A percentile compares a stretch with the other conserved stretches of the same genome.
Conservation (phyloP, 495 filamentous ascomycete species). For the Penicillium roqueforti region DNA sequence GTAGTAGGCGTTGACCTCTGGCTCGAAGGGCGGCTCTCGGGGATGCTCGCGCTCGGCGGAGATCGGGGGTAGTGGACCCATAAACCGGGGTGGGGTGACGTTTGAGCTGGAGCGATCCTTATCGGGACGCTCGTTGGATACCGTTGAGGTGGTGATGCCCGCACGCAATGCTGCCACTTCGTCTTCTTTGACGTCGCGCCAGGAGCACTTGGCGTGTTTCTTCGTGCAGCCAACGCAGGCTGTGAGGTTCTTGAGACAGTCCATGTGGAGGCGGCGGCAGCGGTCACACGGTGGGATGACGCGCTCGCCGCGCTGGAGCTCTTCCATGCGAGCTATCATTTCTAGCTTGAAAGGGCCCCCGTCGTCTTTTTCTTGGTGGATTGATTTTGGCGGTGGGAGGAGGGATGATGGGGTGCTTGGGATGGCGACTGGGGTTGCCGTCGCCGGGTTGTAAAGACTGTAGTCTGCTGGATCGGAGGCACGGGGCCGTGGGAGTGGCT, state of each 20-base stretch:
- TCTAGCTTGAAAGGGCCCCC: constrained; percentile 59
- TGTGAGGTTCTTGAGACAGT: constrained; percentile 79
- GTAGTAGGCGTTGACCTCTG: constrained; percentile 6
- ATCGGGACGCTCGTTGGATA: constrained; percentile 21
- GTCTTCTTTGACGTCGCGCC: constrained; percentile 69
- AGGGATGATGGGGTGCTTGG: constrained; percentile 49
- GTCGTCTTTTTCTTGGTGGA: constrained; percentile 52
- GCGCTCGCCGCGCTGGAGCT: constrained; percentile 63
- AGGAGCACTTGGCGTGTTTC: constrained; percentile 82
- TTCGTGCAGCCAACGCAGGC: constrained; percentile 84
- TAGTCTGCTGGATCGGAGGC: constrained; percentile 39
- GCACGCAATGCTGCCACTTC: constrained; percentile 36
- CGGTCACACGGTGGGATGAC: constrained; percentile 79
- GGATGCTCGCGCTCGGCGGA: constrained; percentile 19
- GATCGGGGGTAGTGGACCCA: constrained; percentile 11
- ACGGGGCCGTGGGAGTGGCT: constrained; percentile 32
- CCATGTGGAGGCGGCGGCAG: constrained; percentile 72
- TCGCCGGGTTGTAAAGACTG: constrained; percentile 32
- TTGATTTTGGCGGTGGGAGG: constrained; percentile 47
- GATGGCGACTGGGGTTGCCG: constrained; percentile 46
- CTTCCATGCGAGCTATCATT: constrained; percentile 73
- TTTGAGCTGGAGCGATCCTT: constrained; percentile 12
- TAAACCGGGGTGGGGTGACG: not conserved
- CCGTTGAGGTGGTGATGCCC: not conserved
- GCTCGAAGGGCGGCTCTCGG: constrained; percentile 5